These are phyloP conservation scores for Hamamelis virginiana DNA, from an alignment of 164 flowering plant species.

Conservation along the genomic window DNA sequence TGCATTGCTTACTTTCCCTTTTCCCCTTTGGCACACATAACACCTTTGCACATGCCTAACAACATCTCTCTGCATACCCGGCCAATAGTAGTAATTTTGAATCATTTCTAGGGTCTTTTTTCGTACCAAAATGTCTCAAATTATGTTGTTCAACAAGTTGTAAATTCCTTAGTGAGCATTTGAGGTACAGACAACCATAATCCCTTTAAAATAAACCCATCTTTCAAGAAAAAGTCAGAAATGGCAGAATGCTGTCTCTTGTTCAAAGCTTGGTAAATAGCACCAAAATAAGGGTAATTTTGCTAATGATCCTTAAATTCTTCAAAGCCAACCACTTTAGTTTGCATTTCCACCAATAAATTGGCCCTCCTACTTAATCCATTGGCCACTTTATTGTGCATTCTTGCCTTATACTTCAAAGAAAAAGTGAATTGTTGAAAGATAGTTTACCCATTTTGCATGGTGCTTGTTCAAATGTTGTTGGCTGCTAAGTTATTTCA, in stretches of 20 bases:
- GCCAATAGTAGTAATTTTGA: not conserved
- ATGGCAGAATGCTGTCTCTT: too few species aligned
- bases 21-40: too few species aligned
- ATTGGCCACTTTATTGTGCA: not conserved
- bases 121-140: not conserved
- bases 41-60: not conserved
- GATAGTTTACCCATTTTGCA: constrained; percentile 2
- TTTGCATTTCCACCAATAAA: not conserved
- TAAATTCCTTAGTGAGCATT: not conserved
- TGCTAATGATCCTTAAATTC: not conserved
- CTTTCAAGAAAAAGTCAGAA: not conserved
- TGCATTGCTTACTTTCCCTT: too few species aligned
- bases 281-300: not conserved
- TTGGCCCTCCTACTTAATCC: not conserved
- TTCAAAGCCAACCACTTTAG: not conserved
- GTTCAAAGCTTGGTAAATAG: too few species aligned
- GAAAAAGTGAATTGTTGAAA: not conserved
- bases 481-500: not conserved
- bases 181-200: not conserved
- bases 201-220: not conserved
- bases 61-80: not conserved
- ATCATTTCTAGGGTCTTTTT: not conserved
- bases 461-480: not conserved
- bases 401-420: not conserved
- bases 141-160: not conserved